Percentiles rank a stretch among this genome's conserved stretches.
These are phyloP conservation scores for Erucastrum elatum DNA, from an alignment of 345 rosid species.

Conservation along the genomic window DNA sequence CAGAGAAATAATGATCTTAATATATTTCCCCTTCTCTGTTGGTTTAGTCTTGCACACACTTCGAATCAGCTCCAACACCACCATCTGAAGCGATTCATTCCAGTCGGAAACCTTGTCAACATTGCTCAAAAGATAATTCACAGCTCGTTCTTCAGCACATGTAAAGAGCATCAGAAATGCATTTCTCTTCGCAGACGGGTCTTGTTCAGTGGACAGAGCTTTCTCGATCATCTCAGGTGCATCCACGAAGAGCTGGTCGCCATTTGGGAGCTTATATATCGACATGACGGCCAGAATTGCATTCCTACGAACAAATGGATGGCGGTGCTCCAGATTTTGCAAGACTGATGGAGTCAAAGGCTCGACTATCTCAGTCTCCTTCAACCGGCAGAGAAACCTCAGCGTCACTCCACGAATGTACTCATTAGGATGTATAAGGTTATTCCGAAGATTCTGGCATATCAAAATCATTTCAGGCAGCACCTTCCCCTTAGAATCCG, in stretches of 20 bases:
- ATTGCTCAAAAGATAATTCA: conserved; percentile 62
- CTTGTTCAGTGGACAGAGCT: conserved; percentile 68
- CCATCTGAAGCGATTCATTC: conserved; percentile 77
- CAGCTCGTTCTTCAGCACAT: conserved; percentile 69
- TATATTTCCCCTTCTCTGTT: conserved; percentile 70
- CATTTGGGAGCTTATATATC: conserved; percentile 72
- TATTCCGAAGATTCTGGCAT: conserved; percentile 83
- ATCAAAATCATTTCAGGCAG: conserved; percentile 91
- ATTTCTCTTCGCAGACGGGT: conserved; percentile 71
- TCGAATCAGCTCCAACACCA: conserved; percentile 71
- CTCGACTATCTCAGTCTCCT: conserved; percentile 68
- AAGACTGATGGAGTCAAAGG: conserved; percentile 72
- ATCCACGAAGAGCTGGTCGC: conserved; percentile 72
- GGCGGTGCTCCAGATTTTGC: conserved; percentile 74
- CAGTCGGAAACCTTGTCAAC: conserved; percentile 70
- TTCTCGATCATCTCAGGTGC: conserved; percentile 82
- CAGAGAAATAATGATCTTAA: conserved; percentile 70
- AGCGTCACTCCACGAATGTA: conserved; percentile 84
- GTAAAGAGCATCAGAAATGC: conserved; percentile 78
- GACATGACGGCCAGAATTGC: conserved; percentile 72
- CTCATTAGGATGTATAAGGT: conserved; percentile 88
- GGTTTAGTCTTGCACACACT: conserved; percentile 72
- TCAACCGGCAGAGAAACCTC: conserved; percentile 74
- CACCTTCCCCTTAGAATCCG: conserved; percentile 71
- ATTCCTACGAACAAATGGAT: conserved; percentile 70